Conservation (phyloP, 2,329 filamentous ascomycete species). For the Clarireedia hainanense region DNA sequence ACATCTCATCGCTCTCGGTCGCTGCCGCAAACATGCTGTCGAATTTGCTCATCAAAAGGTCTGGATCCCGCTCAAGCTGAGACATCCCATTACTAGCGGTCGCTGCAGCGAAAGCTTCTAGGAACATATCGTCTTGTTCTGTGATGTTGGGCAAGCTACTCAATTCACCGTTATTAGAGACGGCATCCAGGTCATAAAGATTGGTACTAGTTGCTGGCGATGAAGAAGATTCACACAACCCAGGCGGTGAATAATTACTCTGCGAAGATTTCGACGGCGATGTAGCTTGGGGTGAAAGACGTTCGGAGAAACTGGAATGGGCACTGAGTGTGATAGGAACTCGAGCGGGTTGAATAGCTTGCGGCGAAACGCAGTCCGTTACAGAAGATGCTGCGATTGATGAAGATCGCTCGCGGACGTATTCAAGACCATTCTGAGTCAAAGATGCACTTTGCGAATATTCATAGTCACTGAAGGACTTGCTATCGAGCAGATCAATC, state of each 20-base stretch:
- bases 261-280: slow-evolving; percentile 43
- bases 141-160: slow-evolving; percentile 20
- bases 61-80: slow-evolving; percentile 24
- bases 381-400: slow-evolving; percentile 7
- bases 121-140: slow-evolving; percentile 30
- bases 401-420: slow-evolving; percentile 23
- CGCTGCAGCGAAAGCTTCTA: slow-evolving; percentile 26
- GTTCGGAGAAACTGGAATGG: slow-evolving; percentile 19
- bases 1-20: slow-evolving; percentile 18
- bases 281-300: slow-evolving; percentile 30
- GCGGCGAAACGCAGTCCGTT: slow-evolving; percentile 26
- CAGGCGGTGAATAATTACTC: slow-evolving; percentile 48
- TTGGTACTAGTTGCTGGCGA: slow-evolving; percentile 35
- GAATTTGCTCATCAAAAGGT: slow-evolving; percentile 27
- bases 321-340: slow-evolving; percentile 23
- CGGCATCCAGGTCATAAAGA: slow-evolving; percentile 25
- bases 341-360: slow-evolving; percentile 21
- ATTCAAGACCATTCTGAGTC: slow-evolving; percentile 33
- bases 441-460: slow-evolving; percentile 29
- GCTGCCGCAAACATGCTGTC: slow-evolving; percentile 21
- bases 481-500: slow-evolving; percentile 33
- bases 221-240: slow-evolving; percentile 53
- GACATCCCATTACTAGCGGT: slow-evolving; percentile 18
- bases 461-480: slow-evolving; percentile 30
- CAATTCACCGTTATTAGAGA: slow-evolving; percentile 19